A percentile compares a stretch with the other conserved stretches of the same genome.
Conservation (phyloP, 495 filamentous ascomycete species). For the Aspergillus sclerotioniger region DNA sequence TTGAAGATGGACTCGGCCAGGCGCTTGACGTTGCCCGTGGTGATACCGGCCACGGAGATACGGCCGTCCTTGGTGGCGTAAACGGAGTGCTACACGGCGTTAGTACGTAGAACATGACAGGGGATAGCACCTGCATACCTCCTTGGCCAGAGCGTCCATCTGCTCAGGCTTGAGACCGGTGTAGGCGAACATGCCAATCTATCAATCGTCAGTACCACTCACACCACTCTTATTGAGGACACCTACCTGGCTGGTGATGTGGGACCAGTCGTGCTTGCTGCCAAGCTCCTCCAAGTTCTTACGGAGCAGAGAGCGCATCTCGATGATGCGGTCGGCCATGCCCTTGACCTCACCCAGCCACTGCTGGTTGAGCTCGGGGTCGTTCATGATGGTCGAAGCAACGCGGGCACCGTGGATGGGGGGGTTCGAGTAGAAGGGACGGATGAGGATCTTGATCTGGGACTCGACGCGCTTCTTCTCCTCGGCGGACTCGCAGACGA, state of each 20-base stretch:
- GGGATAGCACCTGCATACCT: slow-evolving; percentile 49
- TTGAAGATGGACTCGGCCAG: slow-evolving; percentile 95
- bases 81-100: slow-evolving; percentile 70
- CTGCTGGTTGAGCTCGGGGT: slow-evolving; percentile 80
- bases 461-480: slow-evolving; percentile 97
- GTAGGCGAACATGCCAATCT: slow-evolving; percentile 99
- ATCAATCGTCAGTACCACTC: slow-evolving; percentile 10
- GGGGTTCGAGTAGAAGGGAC: slow-evolving; percentile 97
- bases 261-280: slow-evolving; percentile 94
- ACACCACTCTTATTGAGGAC: background rate
- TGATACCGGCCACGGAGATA: slow-evolving; percentile 97
- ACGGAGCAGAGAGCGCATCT: slow-evolving; percentile 91
- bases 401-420: slow-evolving; percentile 95
- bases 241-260: slow-evolving; percentile 84
- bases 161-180: slow-evolving; percentile 90
- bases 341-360: slow-evolving; percentile 97
- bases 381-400: slow-evolving; percentile 88
- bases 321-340: slow-evolving; percentile 99
- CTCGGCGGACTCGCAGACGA: slow-evolving; percentile 77
- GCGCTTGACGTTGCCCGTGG: slow-evolving; percentile 84
- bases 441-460: slow-evolving; percentile 96
- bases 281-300: slow-evolving; percentile 90
- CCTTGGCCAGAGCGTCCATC: slow-evolving; percentile 89
- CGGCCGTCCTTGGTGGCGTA: slow-evolving; percentile 97
- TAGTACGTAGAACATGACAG: slow-evolving; percentile 12